A percentile compares a stretch with the other conserved stretches of the same genome.
Conservation (phyloP, 306 rosid species). For the Trifolium subterraneum region DNA sequence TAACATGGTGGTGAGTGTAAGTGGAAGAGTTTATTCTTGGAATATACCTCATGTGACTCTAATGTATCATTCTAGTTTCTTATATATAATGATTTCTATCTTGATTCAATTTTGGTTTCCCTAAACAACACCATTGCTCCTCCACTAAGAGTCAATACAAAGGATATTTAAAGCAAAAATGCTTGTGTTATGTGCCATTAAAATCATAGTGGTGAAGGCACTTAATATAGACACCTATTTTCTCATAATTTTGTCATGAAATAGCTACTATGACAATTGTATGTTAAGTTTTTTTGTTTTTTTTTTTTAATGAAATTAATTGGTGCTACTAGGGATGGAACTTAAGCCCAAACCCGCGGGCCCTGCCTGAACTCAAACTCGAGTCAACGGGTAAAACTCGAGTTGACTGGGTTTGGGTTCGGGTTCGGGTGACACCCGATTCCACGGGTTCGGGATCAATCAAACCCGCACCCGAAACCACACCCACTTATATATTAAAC, state of each 20-base stretch:
- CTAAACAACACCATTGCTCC: slow-evolving; percentile 4
- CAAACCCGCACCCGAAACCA: no score
- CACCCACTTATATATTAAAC: no score
- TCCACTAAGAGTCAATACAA: slow-evolving; percentile 41
- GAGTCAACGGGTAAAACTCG: no score
- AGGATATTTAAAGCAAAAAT: slow-evolving; percentile 31
- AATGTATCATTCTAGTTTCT: slow-evolving; percentile 7
- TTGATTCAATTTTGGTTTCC: slow-evolving; percentile 49
- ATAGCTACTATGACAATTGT: not conserved
- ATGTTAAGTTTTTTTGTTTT: not conserved
- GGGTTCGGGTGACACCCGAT: no score
- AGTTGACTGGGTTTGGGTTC: no score
- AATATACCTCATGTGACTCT: slow-evolving; percentile 50
- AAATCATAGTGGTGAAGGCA: slow-evolving; percentile 50
- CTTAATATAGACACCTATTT: slow-evolving; percentile 22
- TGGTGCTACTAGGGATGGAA: no score
- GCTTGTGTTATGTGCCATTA: slow-evolving; percentile 38
- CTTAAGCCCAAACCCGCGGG: no score
- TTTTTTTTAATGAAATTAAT: no score
- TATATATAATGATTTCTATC: slow-evolving; percentile 46
- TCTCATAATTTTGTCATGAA: not conserved
- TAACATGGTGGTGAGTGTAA: slow-evolving; percentile 30
- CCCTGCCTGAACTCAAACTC: no score
- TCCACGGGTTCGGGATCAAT: no score
- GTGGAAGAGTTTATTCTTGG: slow-evolving; percentile 73